A percentile compares a stretch with the other conserved stretches of the same genome.
These are phyloP conservation scores for Jatropha multifida DNA, from an alignment of 441 rosid genomes.

Conservation along the genomic window DNA sequence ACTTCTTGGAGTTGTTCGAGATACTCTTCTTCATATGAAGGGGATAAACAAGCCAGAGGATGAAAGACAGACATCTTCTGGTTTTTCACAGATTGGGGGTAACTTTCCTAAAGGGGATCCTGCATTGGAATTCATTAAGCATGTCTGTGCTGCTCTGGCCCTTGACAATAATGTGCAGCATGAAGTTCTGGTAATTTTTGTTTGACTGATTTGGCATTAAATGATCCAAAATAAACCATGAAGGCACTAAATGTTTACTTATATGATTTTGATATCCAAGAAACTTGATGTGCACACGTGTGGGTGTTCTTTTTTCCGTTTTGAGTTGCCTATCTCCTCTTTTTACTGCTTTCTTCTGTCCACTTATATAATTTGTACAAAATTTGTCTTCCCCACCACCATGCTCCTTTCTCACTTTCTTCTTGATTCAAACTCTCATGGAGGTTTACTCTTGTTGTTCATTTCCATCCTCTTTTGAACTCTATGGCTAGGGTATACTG, in stretches of 20 bases:
- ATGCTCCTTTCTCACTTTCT: not conserved
- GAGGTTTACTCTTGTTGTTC: not conserved
- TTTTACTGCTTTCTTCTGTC: not conserved
- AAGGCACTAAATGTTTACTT: not conserved
- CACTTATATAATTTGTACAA: not conserved
- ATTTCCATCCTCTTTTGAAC: not conserved
- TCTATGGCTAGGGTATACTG: not conserved
- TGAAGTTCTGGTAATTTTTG: conserved; percentile 70
- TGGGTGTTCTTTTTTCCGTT: not conserved
- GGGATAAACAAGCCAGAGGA: conserved; percentile 45
- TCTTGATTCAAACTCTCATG: not conserved
- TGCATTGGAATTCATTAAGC: conserved; percentile 81
- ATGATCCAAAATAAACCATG: not conserved
- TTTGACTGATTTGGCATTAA: not conserved
- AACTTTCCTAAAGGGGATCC: conserved; percentile 48
- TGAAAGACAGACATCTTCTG: conserved; percentile 29
- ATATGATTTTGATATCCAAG: not conserved
- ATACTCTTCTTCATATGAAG: conserved; percentile 57
- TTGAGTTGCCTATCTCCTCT: not conserved
- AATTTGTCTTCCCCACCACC: not conserved
- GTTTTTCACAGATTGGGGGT: conserved; percentile 32
- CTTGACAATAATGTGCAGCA: conserved; percentile 86
- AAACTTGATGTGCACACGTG: not conserved
- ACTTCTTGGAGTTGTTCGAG: conserved; percentile 68
- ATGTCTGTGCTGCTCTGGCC: conserved; percentile 72